Percentiles rank a stretch among this genome's conserved stretches.
Evolutionary conservation across 257 asterid genomes (phyloP).

Genomic region (Prunella vulgaris): DNA sequence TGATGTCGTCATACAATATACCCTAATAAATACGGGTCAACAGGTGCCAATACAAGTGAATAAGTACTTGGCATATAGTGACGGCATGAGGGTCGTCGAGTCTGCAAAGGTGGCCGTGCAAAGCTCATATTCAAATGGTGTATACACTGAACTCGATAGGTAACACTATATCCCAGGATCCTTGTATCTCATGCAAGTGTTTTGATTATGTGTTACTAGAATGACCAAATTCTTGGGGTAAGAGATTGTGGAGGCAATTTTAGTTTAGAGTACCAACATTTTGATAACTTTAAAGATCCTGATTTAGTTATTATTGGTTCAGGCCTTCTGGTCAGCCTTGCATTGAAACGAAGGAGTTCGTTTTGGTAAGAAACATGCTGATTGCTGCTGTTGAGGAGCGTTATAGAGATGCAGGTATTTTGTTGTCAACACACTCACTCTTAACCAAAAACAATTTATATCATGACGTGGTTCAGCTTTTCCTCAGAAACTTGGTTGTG

Average conservation of each 20-base stretch:
- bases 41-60: slow-evolving; percentile 59
- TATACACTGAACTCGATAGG: slow-evolving; percentile 38
- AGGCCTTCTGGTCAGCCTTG: slow-evolving; percentile 49
- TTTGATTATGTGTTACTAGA: neutral
- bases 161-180: slow-evolving; percentile 5
- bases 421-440: neutral
- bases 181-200: neutral
- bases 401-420: slow-evolving; percentile 47
- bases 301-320: neutral
- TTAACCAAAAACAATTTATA: too few species aligned
- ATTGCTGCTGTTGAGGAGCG: slow-evolving; percentile 53
- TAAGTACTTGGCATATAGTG: slow-evolving; percentile 39
- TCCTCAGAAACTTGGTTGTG: neutral
- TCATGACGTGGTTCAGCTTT: neutral
- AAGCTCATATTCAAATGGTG: slow-evolving; percentile 24
- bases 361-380: slow-evolving; percentile 44
- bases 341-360: slow-evolving; percentile 48
- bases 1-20: neutral
- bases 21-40: neutral
- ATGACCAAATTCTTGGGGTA: neutral
- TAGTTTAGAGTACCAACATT: neutral
- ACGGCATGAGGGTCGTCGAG: slow-evolving; percentile 50
- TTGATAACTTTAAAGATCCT: neutral
- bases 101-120: slow-evolving; percentile 31
- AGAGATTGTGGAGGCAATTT: neutral